Conservation (phyloP, 805 yeast genomes). For the Myxozyma lipomycoides region DNA sequence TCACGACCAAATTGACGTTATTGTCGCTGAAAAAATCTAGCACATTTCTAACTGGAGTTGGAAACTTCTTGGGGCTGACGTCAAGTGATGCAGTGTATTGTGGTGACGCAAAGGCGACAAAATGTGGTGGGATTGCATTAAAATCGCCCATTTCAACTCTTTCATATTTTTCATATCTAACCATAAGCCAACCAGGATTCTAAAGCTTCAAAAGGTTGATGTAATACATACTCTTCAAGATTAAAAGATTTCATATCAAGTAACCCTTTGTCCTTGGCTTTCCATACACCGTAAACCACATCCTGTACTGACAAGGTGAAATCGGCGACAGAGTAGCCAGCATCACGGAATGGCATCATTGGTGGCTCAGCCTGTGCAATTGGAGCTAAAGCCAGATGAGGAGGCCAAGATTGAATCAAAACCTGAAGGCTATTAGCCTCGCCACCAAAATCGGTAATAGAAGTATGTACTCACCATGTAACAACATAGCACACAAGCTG, state of each 20-base stretch:
- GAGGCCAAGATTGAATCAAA: slow-evolving; percentile 94
- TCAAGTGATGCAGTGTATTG: slow-evolving; percentile 40
- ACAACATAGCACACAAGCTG: slow-evolving; percentile 90
- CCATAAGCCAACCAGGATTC: background rate
- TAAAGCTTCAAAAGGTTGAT: background rate
- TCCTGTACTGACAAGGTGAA: slow-evolving; percentile 92
- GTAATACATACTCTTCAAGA: slow-evolving; percentile 66
- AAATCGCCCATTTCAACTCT: slow-evolving; percentile 97
- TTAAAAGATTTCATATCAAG: slow-evolving; percentile 82
- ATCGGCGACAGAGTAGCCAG: slow-evolving; percentile 95
- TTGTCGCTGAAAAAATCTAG: slow-evolving; percentile 66
- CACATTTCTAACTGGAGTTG: slow-evolving; percentile 60
- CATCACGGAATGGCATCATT: slow-evolving; percentile 91
- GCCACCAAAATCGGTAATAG: background rate
- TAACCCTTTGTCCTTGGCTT: slow-evolving; percentile 90
- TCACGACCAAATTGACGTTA: slow-evolving; percentile 82
- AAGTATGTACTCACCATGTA: slow-evolving; percentile 55
- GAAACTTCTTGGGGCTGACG: slow-evolving; percentile 30
- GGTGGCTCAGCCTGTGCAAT: slow-evolving; percentile 89
- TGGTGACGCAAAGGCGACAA: slow-evolving; percentile 97
- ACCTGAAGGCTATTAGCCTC: slow-evolving; percentile 37
- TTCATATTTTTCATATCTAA: slow-evolving; percentile 68
- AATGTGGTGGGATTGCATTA: slow-evolving; percentile 85
- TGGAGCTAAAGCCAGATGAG: slow-evolving; percentile 95
- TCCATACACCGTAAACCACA: slow-evolving; percentile 93